Base-by-base conservation (phyloP, 108 stramenopile species). In the Cyclotella distinguenda region DNA sequence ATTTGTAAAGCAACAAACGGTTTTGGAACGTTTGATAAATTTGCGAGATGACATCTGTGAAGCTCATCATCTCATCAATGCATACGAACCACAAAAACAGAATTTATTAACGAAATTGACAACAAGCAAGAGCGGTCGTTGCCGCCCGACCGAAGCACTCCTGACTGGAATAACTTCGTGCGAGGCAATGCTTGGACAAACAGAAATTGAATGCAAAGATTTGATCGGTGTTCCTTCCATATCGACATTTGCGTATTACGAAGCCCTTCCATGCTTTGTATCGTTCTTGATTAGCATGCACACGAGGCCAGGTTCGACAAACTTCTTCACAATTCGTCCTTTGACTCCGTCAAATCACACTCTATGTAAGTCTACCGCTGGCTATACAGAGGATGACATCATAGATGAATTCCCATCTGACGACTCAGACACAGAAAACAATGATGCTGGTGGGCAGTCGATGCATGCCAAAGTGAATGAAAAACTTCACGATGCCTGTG, bases 401-500 rank as follows among this genome's bases (percentile, higher is more conserved):
- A 44, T 62, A 23, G 42, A 57, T 23, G 52, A 70, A n/a, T 33
- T 48, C 15, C 45, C 28, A 16, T 55, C 51, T 19, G 78, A 64
- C 27, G 84, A 81, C 32, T 76, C 65, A 30, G 54, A 56, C 30
- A 54, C 67, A 3, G 82, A 70, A 36, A 54, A 43, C 4, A 45
- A 28, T 6, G 38, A 44, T 23, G 57, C 68, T 45, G 68, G 56
- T 59, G 27, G 82, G 32, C 44, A 47, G 21, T 45, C 46, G 46
- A 10, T 32, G 19, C 45, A 52, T 32, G 51, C 46, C 0, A 62
- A 71, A 64, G 82, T 76, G 2, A 51, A 83, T 12, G 49, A 58
- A 44, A 72, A 77, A 25, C 78, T 89, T 28, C 71, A 84, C 49
- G 70, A 83, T 19, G 82, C 79, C 19, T 89, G 86, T 55, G 57